phyloP scores from a whole-genome alignment of 805 yeast genomes.

The Wickerhamiella slavikovae region DNA sequence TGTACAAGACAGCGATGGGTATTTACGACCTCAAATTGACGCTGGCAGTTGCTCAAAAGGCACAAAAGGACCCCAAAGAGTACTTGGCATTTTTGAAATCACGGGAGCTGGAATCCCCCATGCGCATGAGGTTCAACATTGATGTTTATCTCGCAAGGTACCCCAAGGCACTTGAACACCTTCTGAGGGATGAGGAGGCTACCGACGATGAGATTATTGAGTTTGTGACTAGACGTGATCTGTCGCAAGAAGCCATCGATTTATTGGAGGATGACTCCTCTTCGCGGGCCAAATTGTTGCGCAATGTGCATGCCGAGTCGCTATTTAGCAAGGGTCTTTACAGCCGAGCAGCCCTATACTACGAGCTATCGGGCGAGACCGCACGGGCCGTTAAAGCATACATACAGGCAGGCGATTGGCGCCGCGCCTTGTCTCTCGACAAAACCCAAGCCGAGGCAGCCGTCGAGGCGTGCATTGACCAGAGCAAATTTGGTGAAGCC shows the following conservation, averaged over 20 bases:
- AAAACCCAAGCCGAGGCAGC: slow-evolving; percentile 37
- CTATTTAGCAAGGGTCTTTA: slow-evolving; percentile 36
- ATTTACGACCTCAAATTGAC: slow-evolving; percentile 67
- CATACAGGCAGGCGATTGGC: slow-evolving; percentile 57
- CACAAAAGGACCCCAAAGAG: slow-evolving; percentile 95
- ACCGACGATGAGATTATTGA: slow-evolving; percentile 32
- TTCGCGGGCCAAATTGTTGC: slow-evolving; percentile 31
- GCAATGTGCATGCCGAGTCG: slow-evolving; percentile 40
- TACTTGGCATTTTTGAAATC: slow-evolving; percentile 80
- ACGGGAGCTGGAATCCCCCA: slow-evolving; percentile 42
- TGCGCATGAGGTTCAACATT: slow-evolving; percentile 52
- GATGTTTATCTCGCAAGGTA: slow-evolving; percentile 56
- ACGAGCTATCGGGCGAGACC: slow-evolving; percentile 40
- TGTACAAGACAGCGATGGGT: slow-evolving; percentile 64
- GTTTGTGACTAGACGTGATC: slow-evolving; percentile 46
- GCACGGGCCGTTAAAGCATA: slow-evolving; percentile 52
- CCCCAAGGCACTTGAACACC: slow-evolving; percentile 47
- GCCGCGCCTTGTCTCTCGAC: slow-evolving; percentile 51
- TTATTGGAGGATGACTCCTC: slow-evolving; percentile 30
- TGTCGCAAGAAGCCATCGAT: slow-evolving; percentile 49
- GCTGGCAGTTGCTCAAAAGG: slow-evolving; percentile 75
- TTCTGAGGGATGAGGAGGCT: slow-evolving; percentile 22
- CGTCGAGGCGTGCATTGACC: slow-evolving; percentile 34
- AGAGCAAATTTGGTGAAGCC: slow-evolving; percentile 50
- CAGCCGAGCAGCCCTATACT: slow-evolving; percentile 60